Evolutionary conservation across 192 early-diverging fungal species (phyloP).

Genomic region (Powellomyces hirtus): DNA sequence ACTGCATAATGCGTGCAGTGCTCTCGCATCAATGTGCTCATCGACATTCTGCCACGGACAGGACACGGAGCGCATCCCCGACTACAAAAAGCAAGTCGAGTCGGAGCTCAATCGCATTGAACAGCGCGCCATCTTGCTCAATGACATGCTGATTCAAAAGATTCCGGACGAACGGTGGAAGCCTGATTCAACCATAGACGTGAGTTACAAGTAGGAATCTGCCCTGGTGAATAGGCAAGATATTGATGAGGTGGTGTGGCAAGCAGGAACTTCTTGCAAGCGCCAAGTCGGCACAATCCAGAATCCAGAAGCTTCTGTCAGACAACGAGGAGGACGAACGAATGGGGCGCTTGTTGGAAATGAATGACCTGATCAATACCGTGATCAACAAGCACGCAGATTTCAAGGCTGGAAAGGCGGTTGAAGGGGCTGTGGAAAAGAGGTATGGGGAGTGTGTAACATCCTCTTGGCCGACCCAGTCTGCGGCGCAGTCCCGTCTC

Average conservation of each 20-base stretch:
- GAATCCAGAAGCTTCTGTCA: conserved; percentile 70
- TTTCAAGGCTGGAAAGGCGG: conserved; percentile 44
- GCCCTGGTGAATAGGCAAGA: too few relatives aligned
- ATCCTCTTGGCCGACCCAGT: background rate
- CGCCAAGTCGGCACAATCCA: conserved; percentile 67
- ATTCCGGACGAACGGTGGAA: conserved; percentile 46
- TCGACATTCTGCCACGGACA: background rate
- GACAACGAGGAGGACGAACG: conserved; percentile 73
- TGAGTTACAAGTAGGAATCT: background rate
- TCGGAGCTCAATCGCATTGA: conserved; percentile 80
- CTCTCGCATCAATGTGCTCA: background rate
- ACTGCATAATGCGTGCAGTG: background rate
- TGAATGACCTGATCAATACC: conserved; percentile 80
- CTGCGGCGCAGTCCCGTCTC: too few relatives aligned
- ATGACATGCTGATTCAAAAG: conserved; percentile 76
- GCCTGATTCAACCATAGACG: conserved; percentile 35
- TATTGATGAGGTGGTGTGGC: too few relatives aligned
- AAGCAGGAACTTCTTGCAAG: conserved; percentile 65
- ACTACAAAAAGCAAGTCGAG: conserved; percentile 83
- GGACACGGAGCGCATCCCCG: conserved; percentile 56
- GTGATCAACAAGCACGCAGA: conserved; percentile 70
- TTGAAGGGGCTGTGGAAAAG: conserved; percentile 19
- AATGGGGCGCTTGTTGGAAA: conserved; percentile 68
- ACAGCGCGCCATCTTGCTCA: conserved; percentile 68
- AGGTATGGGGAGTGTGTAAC: background rate